Base-by-base conservation (phyloP, 2,329 filamentous ascomycete species). In the Leptographium wingfieldii region DNA sequence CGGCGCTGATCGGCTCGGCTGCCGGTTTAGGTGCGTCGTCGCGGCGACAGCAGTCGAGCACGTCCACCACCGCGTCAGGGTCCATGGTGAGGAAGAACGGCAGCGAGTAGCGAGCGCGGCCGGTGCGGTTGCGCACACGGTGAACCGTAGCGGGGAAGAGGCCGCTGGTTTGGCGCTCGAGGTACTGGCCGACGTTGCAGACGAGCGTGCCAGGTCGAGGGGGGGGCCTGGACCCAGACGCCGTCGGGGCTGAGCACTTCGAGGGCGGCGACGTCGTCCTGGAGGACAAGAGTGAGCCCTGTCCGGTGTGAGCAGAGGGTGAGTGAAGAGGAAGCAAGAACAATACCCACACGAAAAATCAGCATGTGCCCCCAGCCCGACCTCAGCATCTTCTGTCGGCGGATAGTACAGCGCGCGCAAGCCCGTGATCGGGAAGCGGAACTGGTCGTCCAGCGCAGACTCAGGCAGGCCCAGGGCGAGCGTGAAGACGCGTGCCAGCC, bases 51-150 rank as follows among this genome's bases (percentile, higher is more conserved):
- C n/a, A 11, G 46, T 25, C 19, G 7, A 58, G 56, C 11, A 53
- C 48, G n/a, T 14, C 53, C 6, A 59, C 38, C 3, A 35, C n/a
- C 27, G 22, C 72, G 57, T 78, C 73, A 14, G 73, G 72, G 61
- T 77, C 75, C 56, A 76, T 71, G 2, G 73, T 76, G 58, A 81
- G 77, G 67, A 82, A 82, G 66, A 82, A 82, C 0, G 80, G 79
- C 76, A 82, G 79, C 0, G 75, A 80, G 51, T 79, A 77, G 14
- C 79, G 70, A 55, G 77, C 76, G 19, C 66, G 66, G 0, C 64
- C 65, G 0, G 71, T 70, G 48, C 71, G 67, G 60, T 78, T 78
- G 35, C 73, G 73, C 3, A 82, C 77, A 16, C 78, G 70, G 66
- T 82, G 79, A 14, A 80, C 74, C 0, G 77, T 80, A 3, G 63